These are phyloP conservation scores for Spergularia bocconei DNA, from an alignment of 148 eudicot genomes.

Conservation along the genomic window DNA sequence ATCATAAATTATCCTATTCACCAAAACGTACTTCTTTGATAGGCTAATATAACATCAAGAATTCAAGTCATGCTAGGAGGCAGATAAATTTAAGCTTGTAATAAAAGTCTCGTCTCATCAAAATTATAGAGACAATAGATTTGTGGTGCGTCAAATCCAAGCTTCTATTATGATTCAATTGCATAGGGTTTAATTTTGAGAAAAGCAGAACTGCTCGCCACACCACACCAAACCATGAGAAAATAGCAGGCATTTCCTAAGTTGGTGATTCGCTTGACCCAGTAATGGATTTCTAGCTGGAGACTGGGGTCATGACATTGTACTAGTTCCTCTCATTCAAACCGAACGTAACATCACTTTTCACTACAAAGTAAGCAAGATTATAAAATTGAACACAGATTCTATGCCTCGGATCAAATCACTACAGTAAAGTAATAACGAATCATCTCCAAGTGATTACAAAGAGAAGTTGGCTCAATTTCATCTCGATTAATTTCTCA, in stretches of 20 bases:
- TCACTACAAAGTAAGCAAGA: no score
- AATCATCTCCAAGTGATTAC: no score
- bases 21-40: conserved; percentile 11
- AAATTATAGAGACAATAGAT: not conserved
- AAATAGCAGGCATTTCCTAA: conserved; percentile 22
- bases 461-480: no score
- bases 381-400: no score
- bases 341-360: no score
- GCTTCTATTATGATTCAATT: not conserved
- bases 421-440: no score
- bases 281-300: conserved; percentile 27
- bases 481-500: no score
- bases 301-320: conserved; percentile 12
- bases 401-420: no score
- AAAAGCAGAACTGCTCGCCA: conserved; percentile 15
- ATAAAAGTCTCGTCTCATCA: conserved; percentile 16
- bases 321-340: no score
- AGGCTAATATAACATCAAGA: conserved; percentile 8
- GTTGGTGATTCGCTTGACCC: conserved; percentile 23
- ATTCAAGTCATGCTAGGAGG: not conserved
- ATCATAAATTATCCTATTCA: conserved; percentile 6
- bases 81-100: not conserved
- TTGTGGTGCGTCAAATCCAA: conserved; percentile 12
- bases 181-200: not conserved
- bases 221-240: conserved; percentile 3